Conservation (phyloP, 1,284 basidiomycete genomes). For the Melampsora americana region DNA sequence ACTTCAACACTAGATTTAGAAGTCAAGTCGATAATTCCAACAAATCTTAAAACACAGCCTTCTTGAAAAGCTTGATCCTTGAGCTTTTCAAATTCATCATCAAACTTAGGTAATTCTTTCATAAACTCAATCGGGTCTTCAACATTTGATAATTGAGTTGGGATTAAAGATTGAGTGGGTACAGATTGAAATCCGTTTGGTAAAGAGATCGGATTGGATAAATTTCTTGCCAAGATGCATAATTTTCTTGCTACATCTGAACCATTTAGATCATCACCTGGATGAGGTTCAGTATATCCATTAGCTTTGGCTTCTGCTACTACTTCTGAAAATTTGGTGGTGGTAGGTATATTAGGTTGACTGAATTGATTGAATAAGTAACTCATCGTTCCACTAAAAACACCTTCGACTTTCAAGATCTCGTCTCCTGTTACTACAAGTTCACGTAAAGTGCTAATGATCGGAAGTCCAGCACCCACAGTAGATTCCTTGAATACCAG, state of each 20-base stretch:
- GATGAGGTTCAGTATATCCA: slow-evolving; percentile 97
- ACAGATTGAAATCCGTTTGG: slow-evolving; percentile 74
- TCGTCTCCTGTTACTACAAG: slow-evolving; percentile 87
- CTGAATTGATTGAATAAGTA: slow-evolving; percentile 98
- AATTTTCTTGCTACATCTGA: slow-evolving; percentile 96
- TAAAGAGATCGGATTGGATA: slow-evolving; percentile 56
- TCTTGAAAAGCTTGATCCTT: slow-evolving; percentile 72
- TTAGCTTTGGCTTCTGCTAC: slow-evolving; percentile 71
- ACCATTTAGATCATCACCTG: slow-evolving; percentile 91
- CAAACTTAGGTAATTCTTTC: slow-evolving; percentile 73
- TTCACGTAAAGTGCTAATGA: slow-evolving; percentile 87
- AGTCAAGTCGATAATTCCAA: slow-evolving; percentile 85
- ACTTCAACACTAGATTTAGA: slow-evolving; percentile 61
- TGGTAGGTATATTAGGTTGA: slow-evolving; percentile 21
- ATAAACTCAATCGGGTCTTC: slow-evolving; percentile 72
- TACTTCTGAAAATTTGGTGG: slow-evolving; percentile 32
- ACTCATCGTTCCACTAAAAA: slow-evolving; percentile 90
- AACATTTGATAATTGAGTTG: slow-evolving; percentile 67
- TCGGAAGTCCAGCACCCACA: slow-evolving; percentile 90
- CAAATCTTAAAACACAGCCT: slow-evolving; percentile 82
- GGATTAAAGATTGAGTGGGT: slow-evolving; percentile 79
- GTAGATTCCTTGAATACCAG: slow-evolving; percentile 85
- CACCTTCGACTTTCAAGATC: slow-evolving; percentile 63
- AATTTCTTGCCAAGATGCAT: slow-evolving; percentile 82
- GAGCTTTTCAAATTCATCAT: slow-evolving; percentile 72